phyloP scores from a whole-genome alignment of 306 rosid genomes.

The Biancaea sappan region DNA sequence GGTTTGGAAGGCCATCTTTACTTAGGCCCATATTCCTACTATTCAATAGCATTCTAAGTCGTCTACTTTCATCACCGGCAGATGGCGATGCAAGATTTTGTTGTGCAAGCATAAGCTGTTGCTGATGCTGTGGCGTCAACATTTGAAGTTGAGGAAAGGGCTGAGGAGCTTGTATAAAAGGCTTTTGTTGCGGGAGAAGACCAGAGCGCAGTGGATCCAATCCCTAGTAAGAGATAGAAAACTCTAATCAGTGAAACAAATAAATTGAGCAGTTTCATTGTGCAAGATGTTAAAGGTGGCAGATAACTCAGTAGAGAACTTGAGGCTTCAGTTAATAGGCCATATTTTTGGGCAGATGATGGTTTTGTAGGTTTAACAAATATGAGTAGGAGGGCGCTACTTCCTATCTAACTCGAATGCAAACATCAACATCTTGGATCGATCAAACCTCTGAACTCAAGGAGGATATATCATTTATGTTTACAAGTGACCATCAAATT shows the following conservation, averaged over 20 bases:
- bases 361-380: constrained; percentile 22
- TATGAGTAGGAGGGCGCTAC: constrained; percentile 3
- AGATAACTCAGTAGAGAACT: not conserved
- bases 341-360: constrained; percentile 21
- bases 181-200: constrained; percentile 87
- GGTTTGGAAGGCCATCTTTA: constrained; percentile 77
- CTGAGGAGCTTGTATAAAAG: constrained; percentile 87
- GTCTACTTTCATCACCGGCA: constrained; percentile 74
- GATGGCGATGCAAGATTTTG: constrained; percentile 88
- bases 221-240: constrained; percentile 56
- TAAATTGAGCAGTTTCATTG: constrained; percentile 9
- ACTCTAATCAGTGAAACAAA: constrained; percentile 22
- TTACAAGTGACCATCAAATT: not conserved
- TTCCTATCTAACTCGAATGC: not conserved
- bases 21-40: constrained; percentile 58
- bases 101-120: constrained; percentile 92
- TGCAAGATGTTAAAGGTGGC: not conserved
- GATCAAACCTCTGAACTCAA: constrained; percentile 4
- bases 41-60: constrained; percentile 83
- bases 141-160: constrained; percentile 94
- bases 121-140: constrained; percentile 96
- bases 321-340: constrained; percentile 5
- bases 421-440: not conserved
- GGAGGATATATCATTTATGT: not conserved
- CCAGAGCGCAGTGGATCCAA: constrained; percentile 93